Evolutionary conservation across 805 yeast species (phyloP), one percentile per base, ranked within the genome.

Genomic region (Tetrapisispora nanseiensis): DNA sequence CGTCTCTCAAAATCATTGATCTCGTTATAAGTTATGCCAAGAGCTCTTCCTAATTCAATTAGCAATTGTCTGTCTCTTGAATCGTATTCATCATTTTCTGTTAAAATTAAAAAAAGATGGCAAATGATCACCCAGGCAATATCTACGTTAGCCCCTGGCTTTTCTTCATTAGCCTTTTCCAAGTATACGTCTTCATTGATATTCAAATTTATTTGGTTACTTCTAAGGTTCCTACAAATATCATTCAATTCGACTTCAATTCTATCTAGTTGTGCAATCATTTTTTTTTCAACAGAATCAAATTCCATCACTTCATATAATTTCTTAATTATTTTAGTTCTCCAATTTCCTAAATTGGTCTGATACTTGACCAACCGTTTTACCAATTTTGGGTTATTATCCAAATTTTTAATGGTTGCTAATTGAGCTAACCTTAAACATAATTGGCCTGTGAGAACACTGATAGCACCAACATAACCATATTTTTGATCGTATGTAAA

Each of bases 71-170:
- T 70, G 8, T 97, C 87, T 29, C 99, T 72, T 4, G 96, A 66
- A 61, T 92, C 99, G 57, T 86, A 94, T 42, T 77, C 74, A 0
- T 95, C 86, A 46, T 87, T 95, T 39, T 87, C 78, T 16, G 92
- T 65, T 2, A 90, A 67, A 8, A 85, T 70, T 33, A 92, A 67
- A 56, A 90, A 90, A 37, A 92, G 64, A 59, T 92, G 97, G 64
- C 98, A 92, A 5, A 92, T 67, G 10, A 90, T 74, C 0, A 95
- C 89, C 98, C 98, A 94, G 24, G 89, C 76, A 18, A 92, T 74
- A 53, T 89, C 96, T 42, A 84, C 72, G n/a, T n/a, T 10, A 6
- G 18, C 13, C 6, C 27, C 31, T n/a, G 37, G 28, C 19, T 39
- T 20, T 16, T 28, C 32, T 12, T 24, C 42, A 12, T 39, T 29